These are phyloP conservation scores for Raddia distichophylla DNA, from an alignment of 176 grass and related monocot genomes.

Conservation along the genomic window DNA sequence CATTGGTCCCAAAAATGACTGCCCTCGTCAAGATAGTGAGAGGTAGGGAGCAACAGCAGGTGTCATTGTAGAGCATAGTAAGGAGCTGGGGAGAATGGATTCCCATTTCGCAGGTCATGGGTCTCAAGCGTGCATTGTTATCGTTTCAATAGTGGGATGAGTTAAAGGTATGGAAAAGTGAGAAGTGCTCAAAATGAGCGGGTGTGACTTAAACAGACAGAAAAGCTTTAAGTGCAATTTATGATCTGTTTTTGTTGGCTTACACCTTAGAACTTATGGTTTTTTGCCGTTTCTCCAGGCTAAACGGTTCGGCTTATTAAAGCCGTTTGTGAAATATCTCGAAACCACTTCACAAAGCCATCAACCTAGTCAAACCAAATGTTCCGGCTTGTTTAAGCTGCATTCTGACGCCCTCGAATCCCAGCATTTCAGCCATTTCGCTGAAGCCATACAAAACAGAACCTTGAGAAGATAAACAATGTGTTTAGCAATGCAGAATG, in stretches of 20 bases:
- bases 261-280: too few species aligned
- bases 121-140: not conserved
- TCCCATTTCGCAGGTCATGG: not conserved
- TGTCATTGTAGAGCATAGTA: not conserved
- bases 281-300: too few species aligned
- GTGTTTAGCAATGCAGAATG: not conserved
- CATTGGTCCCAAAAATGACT: not conserved
- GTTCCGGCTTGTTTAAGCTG: too few species aligned
- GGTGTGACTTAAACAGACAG: not conserved
- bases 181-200: not conserved
- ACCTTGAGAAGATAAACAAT: not conserved
- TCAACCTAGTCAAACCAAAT: too few species aligned
- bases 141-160: not conserved
- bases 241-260: not conserved
- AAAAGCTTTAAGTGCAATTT: not conserved
- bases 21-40: not conserved
- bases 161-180: not conserved
- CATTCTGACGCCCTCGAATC: too few species aligned
- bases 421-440: too few species aligned
- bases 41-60: not conserved
- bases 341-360: too few species aligned
- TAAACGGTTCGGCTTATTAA: too few species aligned
- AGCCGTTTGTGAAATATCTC: too few species aligned
- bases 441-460: too few species aligned
- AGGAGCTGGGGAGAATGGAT: not conserved